Base-by-base conservation (phyloP, 2,329 filamentous ascomycete genomes). In the Beauveria bassiana region DNA sequence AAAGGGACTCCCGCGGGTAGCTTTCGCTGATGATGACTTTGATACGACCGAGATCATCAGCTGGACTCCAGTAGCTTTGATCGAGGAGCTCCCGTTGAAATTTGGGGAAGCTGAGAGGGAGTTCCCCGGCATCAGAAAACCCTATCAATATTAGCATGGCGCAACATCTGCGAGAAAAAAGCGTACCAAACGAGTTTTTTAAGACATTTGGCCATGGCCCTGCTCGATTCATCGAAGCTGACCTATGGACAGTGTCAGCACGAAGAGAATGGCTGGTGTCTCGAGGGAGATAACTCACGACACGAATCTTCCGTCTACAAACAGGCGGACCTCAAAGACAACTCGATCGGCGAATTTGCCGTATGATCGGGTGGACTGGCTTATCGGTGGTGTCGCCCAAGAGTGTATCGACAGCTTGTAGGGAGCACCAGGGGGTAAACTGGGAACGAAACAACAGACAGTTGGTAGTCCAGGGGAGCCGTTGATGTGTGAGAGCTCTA, bases 351-450 rank as follows among this genome's bases (percentile, higher is more conserved):
- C 71, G 50, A 81, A 77, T 63, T 84, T 81, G 73, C 81, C 84
- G 68, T 84, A 79, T 50, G 76, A 75, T 63, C 78, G 79, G 40
- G 84, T 79, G 66, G 82, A 78, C 50, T 83, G 79, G 65, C 84
- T 88, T 59, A 85, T 74, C 20, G 78, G 76, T 6, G 87, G 86
- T 5, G 77, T 79, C 18, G 81, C 80, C 90, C 90, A 93, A 62
- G 82, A 86, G 73, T 93, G 89, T 54, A 93, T 79, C 2, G 90
- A 93, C 55, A 93, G 79, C 64, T 86, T 83, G 72, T 92, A 93
- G 0, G 83, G 78, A 31, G 76, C 77, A 26, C 83, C 83, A 1
- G 76, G 70, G 3, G 78, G 68, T 10, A 91, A 76, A 63, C 86
- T 88, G 1, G 89, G 86, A 50, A 91, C 79, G 70, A 91, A 93